These are phyloP conservation scores for Teratosphaeria gauchensis DNA, from an alignment of 2,329 filamentous ascomycete species.

Conservation along the genomic window DNA sequence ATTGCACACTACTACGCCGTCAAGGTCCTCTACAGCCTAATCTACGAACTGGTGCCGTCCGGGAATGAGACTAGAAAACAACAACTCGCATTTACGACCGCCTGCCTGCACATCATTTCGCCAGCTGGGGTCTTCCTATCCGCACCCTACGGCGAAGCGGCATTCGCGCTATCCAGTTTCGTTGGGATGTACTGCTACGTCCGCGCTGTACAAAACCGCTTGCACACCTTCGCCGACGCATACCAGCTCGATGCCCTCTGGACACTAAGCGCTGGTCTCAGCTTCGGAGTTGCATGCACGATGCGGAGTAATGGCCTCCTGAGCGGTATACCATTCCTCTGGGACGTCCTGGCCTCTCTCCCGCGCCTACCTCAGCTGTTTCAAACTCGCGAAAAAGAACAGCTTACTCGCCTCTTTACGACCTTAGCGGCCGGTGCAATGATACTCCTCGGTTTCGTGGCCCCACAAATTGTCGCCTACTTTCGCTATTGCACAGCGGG, in stretches of 20 bases:
- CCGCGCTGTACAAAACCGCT: constrained; percentile 26
- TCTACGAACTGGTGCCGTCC: constrained; percentile 43
- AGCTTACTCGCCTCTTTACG: constrained; percentile 8
- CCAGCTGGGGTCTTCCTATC: constrained; percentile 85
- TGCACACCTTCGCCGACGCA: constrained; percentile 1
- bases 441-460: constrained; percentile 56
- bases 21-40: constrained; percentile 59
- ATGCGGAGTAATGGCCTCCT: constrained; percentile 82
- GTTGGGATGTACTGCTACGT: constrained; percentile 62
- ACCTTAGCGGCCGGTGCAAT: constrained; percentile 57
- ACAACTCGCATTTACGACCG: constrained; percentile 56
- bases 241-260: constrained; percentile 13
- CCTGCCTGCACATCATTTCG: constrained; percentile 69
- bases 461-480: constrained; percentile 71
- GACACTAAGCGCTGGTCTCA: constrained; percentile 18
- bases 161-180: constrained; percentile 71
- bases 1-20: constrained; percentile 68
- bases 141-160: constrained; percentile 72
- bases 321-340: constrained; percentile 66
- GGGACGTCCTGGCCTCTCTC: constrained; percentile 43
- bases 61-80: constrained; percentile 21
- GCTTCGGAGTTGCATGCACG: constrained; percentile 61
- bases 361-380: constrained; percentile 32
- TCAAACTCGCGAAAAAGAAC: constrained; percentile 6
- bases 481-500: constrained; percentile 51